Conservation (phyloP, 2,329 filamentous ascomycete species). For the Aulographum hederae region DNA sequence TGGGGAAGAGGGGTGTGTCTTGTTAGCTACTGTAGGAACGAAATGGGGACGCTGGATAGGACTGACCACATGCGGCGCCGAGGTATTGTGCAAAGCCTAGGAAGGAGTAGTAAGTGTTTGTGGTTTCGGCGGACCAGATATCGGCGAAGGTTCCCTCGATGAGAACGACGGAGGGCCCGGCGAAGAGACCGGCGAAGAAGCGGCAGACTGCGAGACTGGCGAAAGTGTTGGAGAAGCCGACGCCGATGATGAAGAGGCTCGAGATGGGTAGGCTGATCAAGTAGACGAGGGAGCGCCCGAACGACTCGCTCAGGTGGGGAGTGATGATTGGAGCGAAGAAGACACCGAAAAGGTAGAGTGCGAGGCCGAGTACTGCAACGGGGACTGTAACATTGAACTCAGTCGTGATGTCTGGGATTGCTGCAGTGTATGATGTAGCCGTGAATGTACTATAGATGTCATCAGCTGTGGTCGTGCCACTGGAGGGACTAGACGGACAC, state of each 20-base stretch:
- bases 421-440: slow-evolving; percentile 32
- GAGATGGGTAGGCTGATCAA: slow-evolving; percentile 26
- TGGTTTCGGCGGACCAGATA: slow-evolving; percentile 14
- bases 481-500: slow-evolving; percentile 8
- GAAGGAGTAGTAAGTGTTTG: slow-evolving; percentile 17
- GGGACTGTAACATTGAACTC: slow-evolving; percentile 38
- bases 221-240: slow-evolving; percentile 32
- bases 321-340: slow-evolving; percentile 40
- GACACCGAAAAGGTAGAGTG: slow-evolving; percentile 42
- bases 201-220: slow-evolving; percentile 33
- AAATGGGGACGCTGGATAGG: background rate
- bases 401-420: slow-evolving; percentile 23
- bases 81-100: slow-evolving; percentile 22
- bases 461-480: background rate
- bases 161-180: slow-evolving; percentile 19
- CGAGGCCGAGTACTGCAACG: slow-evolving; percentile 38
- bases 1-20: slow-evolving; percentile 2
- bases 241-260: slow-evolving; percentile 37
- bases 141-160: slow-evolving; percentile 23
- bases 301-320: slow-evolving; percentile 39
- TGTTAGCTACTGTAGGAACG: slow-evolving; percentile 1
- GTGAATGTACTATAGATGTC: slow-evolving; percentile 27
- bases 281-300: slow-evolving; percentile 38
- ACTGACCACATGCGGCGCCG: slow-evolving; percentile 19
- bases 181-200: slow-evolving; percentile 55